Percentiles rank a stretch among this genome's conserved stretches.
These are phyloP conservation scores for Nidularia pulvinata DNA, from an alignment of 768 basidiomycete species.

Conservation along the genomic window DNA sequence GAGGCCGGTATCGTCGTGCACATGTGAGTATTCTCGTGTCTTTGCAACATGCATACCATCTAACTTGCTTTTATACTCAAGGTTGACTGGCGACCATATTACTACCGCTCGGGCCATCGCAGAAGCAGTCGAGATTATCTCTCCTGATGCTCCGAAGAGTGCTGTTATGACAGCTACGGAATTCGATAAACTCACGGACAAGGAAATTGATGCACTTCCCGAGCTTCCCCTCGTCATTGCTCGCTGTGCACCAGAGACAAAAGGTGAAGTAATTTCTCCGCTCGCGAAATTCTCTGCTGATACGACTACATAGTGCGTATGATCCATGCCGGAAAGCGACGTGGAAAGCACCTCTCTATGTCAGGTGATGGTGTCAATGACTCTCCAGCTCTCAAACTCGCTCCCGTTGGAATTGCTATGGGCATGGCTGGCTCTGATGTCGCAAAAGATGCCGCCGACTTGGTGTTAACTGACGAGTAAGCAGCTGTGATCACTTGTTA, in stretches of 20 bases:
- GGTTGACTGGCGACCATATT: slow-evolving; percentile 54
- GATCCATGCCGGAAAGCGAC: slow-evolving; percentile 58
- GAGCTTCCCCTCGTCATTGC: slow-evolving; percentile 62
- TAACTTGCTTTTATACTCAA: slow-evolving; percentile 14
- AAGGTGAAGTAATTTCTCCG: slow-evolving; percentile 18
- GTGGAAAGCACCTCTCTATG: slow-evolving; percentile 53
- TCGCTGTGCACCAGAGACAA: slow-evolving; percentile 55
- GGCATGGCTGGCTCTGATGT: slow-evolving; percentile 56
- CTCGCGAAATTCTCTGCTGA: neutral
- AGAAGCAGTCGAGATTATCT: slow-evolving; percentile 43
- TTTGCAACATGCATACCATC: neutral
- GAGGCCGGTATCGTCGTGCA: slow-evolving; percentile 4
- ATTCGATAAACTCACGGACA: slow-evolving; percentile 53
- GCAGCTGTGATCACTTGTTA: slow-evolving; percentile 1
- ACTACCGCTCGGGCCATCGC: slow-evolving; percentile 56
- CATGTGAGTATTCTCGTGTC: slow-evolving; percentile 21
- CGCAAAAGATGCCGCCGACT: slow-evolving; percentile 51
- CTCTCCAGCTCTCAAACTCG: slow-evolving; percentile 52
- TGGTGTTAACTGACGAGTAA: slow-evolving; percentile 57
- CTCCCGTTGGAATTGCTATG: slow-evolving; percentile 60
- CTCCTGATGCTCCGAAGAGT: slow-evolving; percentile 32
- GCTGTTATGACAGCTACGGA: slow-evolving; percentile 40
- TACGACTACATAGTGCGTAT: slow-evolving; percentile 31
- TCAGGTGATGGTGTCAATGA: slow-evolving; percentile 63
- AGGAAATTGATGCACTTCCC: slow-evolving; percentile 43